These are phyloP conservation scores for Leptographium flavum DNA, from an alignment of 2,329 filamentous ascomycete genomes.

Conservation along the genomic window DNA sequence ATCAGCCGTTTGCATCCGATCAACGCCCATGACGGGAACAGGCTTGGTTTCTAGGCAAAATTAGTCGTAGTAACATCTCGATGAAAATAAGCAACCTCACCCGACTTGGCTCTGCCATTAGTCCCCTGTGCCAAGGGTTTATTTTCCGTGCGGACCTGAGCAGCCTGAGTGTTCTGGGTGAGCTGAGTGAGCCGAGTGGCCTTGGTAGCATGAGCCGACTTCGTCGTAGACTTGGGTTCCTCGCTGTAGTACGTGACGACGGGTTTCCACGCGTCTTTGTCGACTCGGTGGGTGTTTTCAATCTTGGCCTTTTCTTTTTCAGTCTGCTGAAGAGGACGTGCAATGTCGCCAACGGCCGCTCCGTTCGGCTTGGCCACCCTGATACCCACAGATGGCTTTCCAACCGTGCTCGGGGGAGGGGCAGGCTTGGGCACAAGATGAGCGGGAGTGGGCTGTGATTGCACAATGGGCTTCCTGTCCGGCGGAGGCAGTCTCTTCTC, in stretches of 20 bases:
- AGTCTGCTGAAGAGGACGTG: neutral
- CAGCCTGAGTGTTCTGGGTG: too few relatives aligned
- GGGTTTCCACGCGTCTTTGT: neutral
- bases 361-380: too few relatives aligned
- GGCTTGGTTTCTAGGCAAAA: neutral
- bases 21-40: neutral
- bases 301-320: neutral
- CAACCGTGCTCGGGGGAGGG: neutral
- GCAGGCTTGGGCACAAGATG: neutral
- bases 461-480: neutral
- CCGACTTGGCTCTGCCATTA: neutral
- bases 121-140: too few relatives aligned
- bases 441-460: neutral
- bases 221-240: neutral
- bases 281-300: neutral
- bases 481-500: too few relatives aligned
- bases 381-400: too few relatives aligned
- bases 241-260: conserved; percentile 1
- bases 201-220: too few relatives aligned
- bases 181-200: too few relatives aligned
- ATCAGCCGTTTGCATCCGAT: neutral
- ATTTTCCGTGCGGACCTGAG: too few relatives aligned
- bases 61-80: neutral
- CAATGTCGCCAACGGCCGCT: too few relatives aligned
- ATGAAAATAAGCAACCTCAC: neutral